phyloP scores from a whole-genome alignment of 2,329 filamentous ascomycete genomes.

The Botrytis fabae region DNA sequence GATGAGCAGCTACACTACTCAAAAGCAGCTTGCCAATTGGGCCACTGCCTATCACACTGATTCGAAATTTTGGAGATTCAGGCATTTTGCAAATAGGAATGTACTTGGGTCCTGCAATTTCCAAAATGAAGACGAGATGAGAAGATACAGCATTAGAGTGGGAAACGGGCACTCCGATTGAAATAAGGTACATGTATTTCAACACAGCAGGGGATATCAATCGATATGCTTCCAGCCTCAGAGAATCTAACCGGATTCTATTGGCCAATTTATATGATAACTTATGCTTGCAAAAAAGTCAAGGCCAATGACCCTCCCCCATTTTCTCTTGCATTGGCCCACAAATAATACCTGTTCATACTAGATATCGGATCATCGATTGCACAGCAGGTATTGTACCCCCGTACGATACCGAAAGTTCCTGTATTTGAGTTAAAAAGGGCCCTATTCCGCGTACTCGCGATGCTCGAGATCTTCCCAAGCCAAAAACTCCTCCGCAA shows the following conservation, averaged over 20 bases:
- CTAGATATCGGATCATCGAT: neutral
- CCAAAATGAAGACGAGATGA: neutral
- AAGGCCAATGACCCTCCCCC: neutral
- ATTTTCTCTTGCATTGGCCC: neutral
- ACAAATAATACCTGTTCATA: neutral
- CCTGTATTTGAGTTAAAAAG: neutral
- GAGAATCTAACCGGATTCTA: neutral
- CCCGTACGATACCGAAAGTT: neutral
- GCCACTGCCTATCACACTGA: conserved; percentile 25
- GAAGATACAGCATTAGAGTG: neutral
- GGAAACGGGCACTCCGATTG: neutral
- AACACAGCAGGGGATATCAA: neutral
- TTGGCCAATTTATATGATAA: neutral
- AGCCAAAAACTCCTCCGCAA: neutral
- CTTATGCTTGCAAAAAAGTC: conserved; percentile 1
- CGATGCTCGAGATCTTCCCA: neutral
- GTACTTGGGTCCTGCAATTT: neutral
- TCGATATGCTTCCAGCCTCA: neutral
- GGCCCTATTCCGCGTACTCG: neutral
- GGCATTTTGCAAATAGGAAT: neutral
- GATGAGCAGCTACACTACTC: conserved; percentile 21
- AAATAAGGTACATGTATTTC: neutral
- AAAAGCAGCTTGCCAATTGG: conserved; percentile 27
- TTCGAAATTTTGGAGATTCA: conserved; percentile 21
- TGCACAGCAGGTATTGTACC: neutral